Evolutionary conservation across 2,329 filamentous ascomycete genomes (phyloP).

Genomic region (Teratosphaeria viscida): DNA sequence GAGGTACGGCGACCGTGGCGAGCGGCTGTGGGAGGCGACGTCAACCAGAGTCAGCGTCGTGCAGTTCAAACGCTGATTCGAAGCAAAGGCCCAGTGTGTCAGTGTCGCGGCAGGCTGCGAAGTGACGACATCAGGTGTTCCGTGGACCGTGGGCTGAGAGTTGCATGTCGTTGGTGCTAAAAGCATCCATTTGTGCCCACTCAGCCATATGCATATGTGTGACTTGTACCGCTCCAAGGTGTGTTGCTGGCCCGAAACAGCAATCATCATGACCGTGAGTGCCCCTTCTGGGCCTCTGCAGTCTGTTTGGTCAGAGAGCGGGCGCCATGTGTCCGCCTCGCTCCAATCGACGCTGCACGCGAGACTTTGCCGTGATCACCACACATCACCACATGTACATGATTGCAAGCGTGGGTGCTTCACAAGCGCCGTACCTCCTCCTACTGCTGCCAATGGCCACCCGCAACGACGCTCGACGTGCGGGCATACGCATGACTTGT

Average conservation of each 20-base stretch:
- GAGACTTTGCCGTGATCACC: not conserved
- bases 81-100: conserved; percentile 4
- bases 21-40: not conserved
- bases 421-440: not conserved
- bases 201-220: not conserved
- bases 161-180: conserved; percentile 1
- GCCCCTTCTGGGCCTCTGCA: not conserved
- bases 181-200: not conserved
- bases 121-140: conserved; percentile 1
- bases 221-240: not conserved
- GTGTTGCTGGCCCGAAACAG: not conserved
- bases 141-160: conserved; percentile 4
- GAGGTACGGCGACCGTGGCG: not conserved
- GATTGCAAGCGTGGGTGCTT: not conserved
- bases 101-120: conserved; percentile 2
- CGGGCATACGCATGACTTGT: not conserved
- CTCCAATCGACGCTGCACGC: conserved; percentile 5
- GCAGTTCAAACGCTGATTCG: not conserved
- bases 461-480: not conserved
- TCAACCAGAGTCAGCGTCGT: not conserved
- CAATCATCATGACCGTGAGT: not conserved
- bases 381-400: not conserved
- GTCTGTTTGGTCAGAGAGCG: not conserved
- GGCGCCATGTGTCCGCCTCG: conserved; percentile 2
- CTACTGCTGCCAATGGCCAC: not conserved